Evolutionary conservation across 768 basidiomycete species (phyloP), one percentile per base, ranked within the genome.

Genomic region (Tulasnella sp.): DNA sequence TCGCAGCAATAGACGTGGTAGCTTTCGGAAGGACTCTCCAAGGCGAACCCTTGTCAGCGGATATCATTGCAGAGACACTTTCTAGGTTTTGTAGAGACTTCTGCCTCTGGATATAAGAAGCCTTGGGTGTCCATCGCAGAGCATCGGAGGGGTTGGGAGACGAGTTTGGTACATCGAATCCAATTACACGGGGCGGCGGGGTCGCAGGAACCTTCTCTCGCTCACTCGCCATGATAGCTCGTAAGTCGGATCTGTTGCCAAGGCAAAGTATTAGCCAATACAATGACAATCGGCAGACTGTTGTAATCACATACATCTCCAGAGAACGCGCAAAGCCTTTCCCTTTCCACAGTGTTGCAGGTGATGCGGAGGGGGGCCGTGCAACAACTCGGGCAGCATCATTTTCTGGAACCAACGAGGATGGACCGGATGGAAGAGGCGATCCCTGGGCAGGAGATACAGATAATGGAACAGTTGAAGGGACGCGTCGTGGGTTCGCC

Each of bases 171-270:
- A 54, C 58, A 52, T 62, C 58, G 58, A 60, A 42, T 25, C 44
- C 21, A 41, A 63, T 8, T 50, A 60, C n/a, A 15, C 60, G 58
- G 9, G 48, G 31, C 44, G 15, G 58, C 43, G 58, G 15, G 21
- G 57, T 29, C 21, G 62, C 27, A 24, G 51, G 30, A 22, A 69
- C 29, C 61, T 68, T 42, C 3, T 60, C 52, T 15, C 66, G 71
- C 49, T 76, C 81, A 1, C 84, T 78, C 69, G 92, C 87, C 80
- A 97, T 89, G 59, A 97, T 80, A 15, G 79, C 71, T 65, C 85
- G 86, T 79, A 97, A 84, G 67, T 94, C 88, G 11, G 83, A 80
- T 22, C 87, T 92, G 61, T 8, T 22, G 11, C n/a, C 41, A 34
- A 62, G 54, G 58, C 64, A 15, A 50, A 60, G 41, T 25, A 29